These are phyloP conservation scores for Ophiostoma angusticollis DNA, from an alignment of 2,329 filamentous ascomycete species.

Conservation along the genomic window DNA sequence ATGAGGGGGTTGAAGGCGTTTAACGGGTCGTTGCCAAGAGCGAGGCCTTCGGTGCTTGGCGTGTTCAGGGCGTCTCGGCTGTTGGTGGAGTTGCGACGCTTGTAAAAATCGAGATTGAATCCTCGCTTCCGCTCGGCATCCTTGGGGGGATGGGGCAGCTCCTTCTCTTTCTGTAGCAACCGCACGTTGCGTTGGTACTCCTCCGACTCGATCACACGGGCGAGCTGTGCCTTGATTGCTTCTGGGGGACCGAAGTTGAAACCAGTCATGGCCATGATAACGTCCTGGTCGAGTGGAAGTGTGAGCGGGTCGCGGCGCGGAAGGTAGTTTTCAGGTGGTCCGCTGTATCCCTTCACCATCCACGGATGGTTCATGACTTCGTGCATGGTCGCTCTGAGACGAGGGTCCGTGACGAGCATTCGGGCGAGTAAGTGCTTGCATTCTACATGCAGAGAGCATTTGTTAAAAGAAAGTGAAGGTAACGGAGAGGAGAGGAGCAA, in stretches of 20 bases:
- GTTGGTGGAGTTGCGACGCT: slow-evolving; percentile 74
- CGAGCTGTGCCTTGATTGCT: slow-evolving; percentile 68
- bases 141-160: slow-evolving; percentile 40
- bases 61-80: slow-evolving; percentile 78
- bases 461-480: background rate
- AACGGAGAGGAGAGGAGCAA: background rate
- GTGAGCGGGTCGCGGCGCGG: slow-evolving; percentile 74
- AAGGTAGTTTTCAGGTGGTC: slow-evolving; percentile 78
- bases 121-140: slow-evolving; percentile 74
- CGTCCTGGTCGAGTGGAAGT: slow-evolving; percentile 67
- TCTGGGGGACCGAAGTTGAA: slow-evolving; percentile 93
- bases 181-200: slow-evolving; percentile 84
- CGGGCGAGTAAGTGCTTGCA: slow-evolving; percentile 85
- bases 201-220: slow-evolving; percentile 78
- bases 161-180: slow-evolving; percentile 54
- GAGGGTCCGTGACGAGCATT: slow-evolving; percentile 92
- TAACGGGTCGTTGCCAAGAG: slow-evolving; percentile 70
- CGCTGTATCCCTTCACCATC: slow-evolving; percentile 85
- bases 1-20: slow-evolving; percentile 89
- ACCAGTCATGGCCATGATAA: slow-evolving; percentile 89
- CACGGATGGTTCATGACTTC: slow-evolving; percentile 94
- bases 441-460: slow-evolving; percentile 43
- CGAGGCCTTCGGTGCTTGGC: slow-evolving; percentile 75
- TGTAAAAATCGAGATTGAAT: slow-evolving; percentile 92
- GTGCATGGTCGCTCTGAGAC: slow-evolving; percentile 68